Evolutionary conservation across 1,139 yeast genomes (phyloP).

Genomic region (Lodderomyces metapsilosis): DNA sequence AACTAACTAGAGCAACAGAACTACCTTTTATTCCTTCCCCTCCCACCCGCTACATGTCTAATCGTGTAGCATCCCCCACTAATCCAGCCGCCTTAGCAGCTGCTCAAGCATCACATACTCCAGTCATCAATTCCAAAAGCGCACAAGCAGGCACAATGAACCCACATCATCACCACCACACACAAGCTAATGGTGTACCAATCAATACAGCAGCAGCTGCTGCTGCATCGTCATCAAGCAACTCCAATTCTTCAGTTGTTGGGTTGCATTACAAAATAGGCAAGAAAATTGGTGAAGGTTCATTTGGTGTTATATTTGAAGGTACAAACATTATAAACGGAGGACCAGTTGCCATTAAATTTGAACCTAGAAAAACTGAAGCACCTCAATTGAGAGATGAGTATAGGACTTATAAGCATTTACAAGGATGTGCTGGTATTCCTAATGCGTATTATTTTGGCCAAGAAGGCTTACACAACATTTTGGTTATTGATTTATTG

Average conservation of each 20-base stretch:
- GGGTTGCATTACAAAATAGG: conserved; percentile 81
- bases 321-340: conserved; percentile 76
- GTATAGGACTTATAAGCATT: conserved; percentile 85
- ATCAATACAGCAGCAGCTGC: conserved; percentile 18
- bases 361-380: conserved; percentile 92
- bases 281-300: conserved; percentile 82
- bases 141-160: conserved; percentile 1
- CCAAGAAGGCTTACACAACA: conserved; percentile 94
- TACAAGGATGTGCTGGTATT: conserved; percentile 78
- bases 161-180: conserved; percentile 10
- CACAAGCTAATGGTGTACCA: conserved; percentile 6
- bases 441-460: conserved; percentile 97
- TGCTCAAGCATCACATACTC: conserved; percentile 33
- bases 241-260: conserved; percentile 45
- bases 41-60: conserved; percentile 12
- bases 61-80: conserved; percentile 28
- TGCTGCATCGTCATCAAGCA: conserved; percentile 15
- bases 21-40: neutral
- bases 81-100: conserved; percentile 44
- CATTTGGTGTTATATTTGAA: conserved; percentile 80
- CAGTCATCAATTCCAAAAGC: conserved; percentile 14
- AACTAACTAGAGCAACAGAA: too few species aligned
- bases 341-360: conserved; percentile 71
- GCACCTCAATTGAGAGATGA: conserved; percentile 97
- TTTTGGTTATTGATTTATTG: conserved; percentile 84